phyloP scores from a whole-genome alignment of 805 yeast species.

The Cyberlindnera sargentensis region DNA sequence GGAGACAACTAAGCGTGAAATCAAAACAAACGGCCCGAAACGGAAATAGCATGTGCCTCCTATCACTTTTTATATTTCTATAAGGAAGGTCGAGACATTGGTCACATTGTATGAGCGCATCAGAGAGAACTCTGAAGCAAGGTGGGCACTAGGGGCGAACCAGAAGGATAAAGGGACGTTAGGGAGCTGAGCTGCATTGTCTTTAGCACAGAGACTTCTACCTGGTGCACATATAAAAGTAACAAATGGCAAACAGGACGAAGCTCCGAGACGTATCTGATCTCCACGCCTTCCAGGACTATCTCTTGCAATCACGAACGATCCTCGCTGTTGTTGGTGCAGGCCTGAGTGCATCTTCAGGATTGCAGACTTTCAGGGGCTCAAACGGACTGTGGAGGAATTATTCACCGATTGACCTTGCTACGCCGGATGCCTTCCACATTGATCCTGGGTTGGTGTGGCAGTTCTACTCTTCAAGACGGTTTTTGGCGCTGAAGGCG shows the following conservation, averaged over 20 bases:
- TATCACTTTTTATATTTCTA: no score
- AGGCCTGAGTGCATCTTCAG: constrained; percentile 73
- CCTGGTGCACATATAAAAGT: no score
- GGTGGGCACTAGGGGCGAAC: no score
- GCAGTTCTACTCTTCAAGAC: constrained; percentile 75
- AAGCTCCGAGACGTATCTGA: constrained; percentile 2
- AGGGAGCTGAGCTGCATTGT: no score
- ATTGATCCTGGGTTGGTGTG: constrained; percentile 82
- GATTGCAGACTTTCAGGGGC: constrained; percentile 69
- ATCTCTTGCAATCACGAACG: constrained; percentile 36
- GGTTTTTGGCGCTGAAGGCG: constrained; percentile 59
- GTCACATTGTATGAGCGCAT: no score
- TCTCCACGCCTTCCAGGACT: constrained; percentile 38
- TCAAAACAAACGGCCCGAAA: no score
- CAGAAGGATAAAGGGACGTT: no score
- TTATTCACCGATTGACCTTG: constrained; percentile 73
- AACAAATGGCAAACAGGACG: background rate
- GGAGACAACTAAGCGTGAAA: no score
- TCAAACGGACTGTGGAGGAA: constrained; percentile 71
- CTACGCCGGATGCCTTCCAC: constrained; percentile 87
- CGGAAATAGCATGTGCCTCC: no score
- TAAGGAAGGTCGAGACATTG: no score
- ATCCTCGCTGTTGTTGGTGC: constrained; percentile 73
- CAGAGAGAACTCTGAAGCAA: no score
- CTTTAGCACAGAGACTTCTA: no score